Base-by-base conservation (phyloP, 2,329 filamentous ascomycete species). In the Blastomyces parvus region DNA sequence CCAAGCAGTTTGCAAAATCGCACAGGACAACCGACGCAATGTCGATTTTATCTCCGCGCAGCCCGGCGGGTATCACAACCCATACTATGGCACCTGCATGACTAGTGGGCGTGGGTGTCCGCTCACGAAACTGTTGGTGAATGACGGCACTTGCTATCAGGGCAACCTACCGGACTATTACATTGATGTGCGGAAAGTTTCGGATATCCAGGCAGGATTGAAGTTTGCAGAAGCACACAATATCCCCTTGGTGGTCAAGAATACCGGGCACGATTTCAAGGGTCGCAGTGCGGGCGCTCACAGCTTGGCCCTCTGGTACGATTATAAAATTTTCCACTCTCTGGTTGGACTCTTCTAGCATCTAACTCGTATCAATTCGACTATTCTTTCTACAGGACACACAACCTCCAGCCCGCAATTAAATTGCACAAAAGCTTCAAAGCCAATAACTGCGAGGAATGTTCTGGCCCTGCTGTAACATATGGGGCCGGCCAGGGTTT, bases 181-280 rank as follows among this genome's bases (percentile, higher is more conserved):
- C 42, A 63, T 72, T 44, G 66, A 69, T 33, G 69, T 71, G 17
- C 60, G 57, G 4, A 55, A 52, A 38, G 63, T 61, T n/a, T 60
- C 48, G 2, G 70, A 71, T 27, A 60, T 72, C 33, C 55, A 42
- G 3, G 64, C 57, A 8, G 53, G 38, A 38, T 36, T 68, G 64
- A 22, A 67, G 72, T 63, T 67, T 70, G 14, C 46, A 58, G 14
- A 65, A 64, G 9, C 67, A 65, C 7, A 67, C 74, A 55, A 70
- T 52, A 70, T 80, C 42, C 74, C 77, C 7, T 68, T 80, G 1
- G 71, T 77, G 36, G 78, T 85, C 64, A 78, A 80, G 63, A 84
- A 84, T 66, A 85, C 82, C 0, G 83, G 83, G 1, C 83, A 85
- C 67, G 83, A 85, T 63, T 76, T 76, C 25, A 53, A 76, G 1